phyloP scores from a whole-genome alignment of 2,329 filamentous ascomycete genomes.

The Diaporthe sp. region DNA sequence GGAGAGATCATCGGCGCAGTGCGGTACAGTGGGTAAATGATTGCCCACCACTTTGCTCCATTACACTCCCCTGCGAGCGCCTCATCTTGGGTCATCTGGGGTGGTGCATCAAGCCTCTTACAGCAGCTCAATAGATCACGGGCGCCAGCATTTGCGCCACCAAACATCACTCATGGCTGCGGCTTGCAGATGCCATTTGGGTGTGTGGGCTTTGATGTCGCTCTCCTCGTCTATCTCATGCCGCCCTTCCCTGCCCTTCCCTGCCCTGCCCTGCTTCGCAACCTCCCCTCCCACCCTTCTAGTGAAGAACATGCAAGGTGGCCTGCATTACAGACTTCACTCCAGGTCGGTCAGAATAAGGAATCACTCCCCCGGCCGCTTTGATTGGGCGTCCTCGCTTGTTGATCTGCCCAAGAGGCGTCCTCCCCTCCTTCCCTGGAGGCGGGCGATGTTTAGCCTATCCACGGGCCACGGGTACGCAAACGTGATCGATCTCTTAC shows the following conservation, averaged over 20 bases:
- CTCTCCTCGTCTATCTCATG: constrained; percentile 3
- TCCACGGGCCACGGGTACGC: constrained; percentile 24
- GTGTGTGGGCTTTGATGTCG: neutral
- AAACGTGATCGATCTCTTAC: constrained; percentile 37
- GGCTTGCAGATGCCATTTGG: constrained; percentile 37
- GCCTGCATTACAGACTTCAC: constrained; percentile 17
- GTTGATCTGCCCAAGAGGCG: constrained; percentile 10
- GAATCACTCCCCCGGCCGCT: neutral
- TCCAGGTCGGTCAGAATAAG: constrained; percentile 9
- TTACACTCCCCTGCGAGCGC: constrained; percentile 35
- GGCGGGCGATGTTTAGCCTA: constrained; percentile 32
- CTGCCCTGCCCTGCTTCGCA: constrained; percentile 7
- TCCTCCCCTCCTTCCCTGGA: neutral
- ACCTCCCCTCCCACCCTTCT: neutral
- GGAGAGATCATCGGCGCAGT: constrained; percentile 19
- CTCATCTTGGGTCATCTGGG: constrained; percentile 38
- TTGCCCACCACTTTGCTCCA: constrained; percentile 7
- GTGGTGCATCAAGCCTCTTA: constrained; percentile 40
- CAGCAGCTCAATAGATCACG: constrained; percentile 42
- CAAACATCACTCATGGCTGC: constrained; percentile 31
- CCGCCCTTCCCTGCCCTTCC: neutral
- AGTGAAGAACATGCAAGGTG: neutral
- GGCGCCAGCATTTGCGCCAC: constrained; percentile 38
- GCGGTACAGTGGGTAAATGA: neutral
- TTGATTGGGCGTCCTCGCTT: constrained; percentile 12